Evolutionary conservation across 2,329 filamentous ascomycete genomes (phyloP).

Genomic region (Monosporascus sp.): DNA sequence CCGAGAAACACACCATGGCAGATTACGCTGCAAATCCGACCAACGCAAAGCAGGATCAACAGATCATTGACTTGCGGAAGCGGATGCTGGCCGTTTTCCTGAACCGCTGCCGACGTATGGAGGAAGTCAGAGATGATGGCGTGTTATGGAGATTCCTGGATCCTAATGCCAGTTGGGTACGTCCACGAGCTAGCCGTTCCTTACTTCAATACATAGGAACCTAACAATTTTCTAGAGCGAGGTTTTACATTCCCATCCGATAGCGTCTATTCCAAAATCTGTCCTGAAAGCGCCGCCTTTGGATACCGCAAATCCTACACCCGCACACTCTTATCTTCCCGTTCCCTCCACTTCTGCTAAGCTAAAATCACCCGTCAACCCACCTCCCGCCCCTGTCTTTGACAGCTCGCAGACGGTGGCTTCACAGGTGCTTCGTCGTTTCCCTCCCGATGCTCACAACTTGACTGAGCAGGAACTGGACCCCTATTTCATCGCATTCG

Average conservation of each 20-base stretch:
- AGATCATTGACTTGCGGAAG: slow-evolving; percentile 94
- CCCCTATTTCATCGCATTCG: slow-evolving; percentile 92
- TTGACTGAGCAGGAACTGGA: slow-evolving; percentile 88
- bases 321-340: slow-evolving; percentile 82
- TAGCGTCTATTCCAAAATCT: slow-evolving; percentile 88
- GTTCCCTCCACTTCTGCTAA: slow-evolving; percentile 82
- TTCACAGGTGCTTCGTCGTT: slow-evolving; percentile 66
- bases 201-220: not conserved
- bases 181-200: slow-evolving; percentile 11
- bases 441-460: slow-evolving; percentile 71
- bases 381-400: slow-evolving; percentile 29
- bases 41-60: slow-evolving; percentile 93
- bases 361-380: slow-evolving; percentile 55
- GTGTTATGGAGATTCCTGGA: slow-evolving; percentile 98
- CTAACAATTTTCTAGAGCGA: slow-evolving; percentile 61
- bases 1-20: slow-evolving; percentile 97
- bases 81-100: slow-evolving; percentile 95
- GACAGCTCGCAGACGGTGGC: slow-evolving; percentile 32
- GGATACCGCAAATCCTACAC: slow-evolving; percentile 85
- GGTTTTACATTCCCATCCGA: slow-evolving; percentile 87
- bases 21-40: slow-evolving; percentile 98
- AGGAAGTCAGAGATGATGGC: slow-evolving; percentile 83
- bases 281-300: slow-evolving; percentile 93
- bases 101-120: slow-evolving; percentile 90
- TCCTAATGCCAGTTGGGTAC: slow-evolving; percentile 96